These are phyloP conservation scores for Zygosaccharomyces bisporus DNA, from an alignment of 805 yeast species.

Conservation along the genomic window DNA sequence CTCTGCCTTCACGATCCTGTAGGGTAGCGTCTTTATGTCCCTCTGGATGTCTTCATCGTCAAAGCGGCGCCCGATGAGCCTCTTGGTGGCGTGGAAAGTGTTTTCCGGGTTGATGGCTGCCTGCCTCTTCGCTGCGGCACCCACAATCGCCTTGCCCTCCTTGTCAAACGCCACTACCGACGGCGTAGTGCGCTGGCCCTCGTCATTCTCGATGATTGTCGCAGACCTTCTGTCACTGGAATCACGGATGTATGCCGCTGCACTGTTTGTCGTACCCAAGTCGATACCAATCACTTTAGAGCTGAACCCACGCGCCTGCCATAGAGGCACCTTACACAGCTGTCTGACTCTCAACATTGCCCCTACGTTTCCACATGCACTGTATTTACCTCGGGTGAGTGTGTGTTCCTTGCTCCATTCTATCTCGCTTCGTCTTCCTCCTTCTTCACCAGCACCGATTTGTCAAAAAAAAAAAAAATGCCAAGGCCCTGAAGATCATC, in stretches of 20 bases:
- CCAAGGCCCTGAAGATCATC: too few species aligned
- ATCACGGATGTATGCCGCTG: conserved; percentile 54
- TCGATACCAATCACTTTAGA: conserved; percentile 68
- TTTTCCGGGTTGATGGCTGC: conserved; percentile 70
- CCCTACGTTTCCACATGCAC: too few species aligned
- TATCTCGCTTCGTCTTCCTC: neutral
- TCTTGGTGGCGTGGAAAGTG: conserved; percentile 77
- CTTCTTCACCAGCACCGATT: too few species aligned
- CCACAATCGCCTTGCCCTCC: conserved; percentile 45
- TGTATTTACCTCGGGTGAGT: neutral
- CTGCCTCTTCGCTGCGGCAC: conserved; percentile 73
- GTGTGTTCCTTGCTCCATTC: too few species aligned
- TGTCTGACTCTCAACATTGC: conserved; percentile 4
- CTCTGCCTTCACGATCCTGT: conserved; percentile 50
- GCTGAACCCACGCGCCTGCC: conserved; percentile 11
- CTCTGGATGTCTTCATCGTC: conserved; percentile 66
- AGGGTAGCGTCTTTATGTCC: conserved; percentile 62
- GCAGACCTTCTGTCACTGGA: conserved; percentile 57
- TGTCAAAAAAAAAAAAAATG: too few species aligned
- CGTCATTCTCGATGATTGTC: conserved; percentile 67
- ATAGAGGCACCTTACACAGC: neutral
- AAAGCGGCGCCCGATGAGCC: conserved; percentile 72
- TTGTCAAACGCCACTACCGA: conserved; percentile 67
- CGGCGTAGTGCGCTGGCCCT: conserved; percentile 73
- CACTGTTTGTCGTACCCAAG: conserved; percentile 82